Evolutionary conservation across 2,329 filamentous ascomycete species (phyloP), one percentile per base, ranked within the genome.

Genomic region (Akanthomyces dipterigenus): DNA sequence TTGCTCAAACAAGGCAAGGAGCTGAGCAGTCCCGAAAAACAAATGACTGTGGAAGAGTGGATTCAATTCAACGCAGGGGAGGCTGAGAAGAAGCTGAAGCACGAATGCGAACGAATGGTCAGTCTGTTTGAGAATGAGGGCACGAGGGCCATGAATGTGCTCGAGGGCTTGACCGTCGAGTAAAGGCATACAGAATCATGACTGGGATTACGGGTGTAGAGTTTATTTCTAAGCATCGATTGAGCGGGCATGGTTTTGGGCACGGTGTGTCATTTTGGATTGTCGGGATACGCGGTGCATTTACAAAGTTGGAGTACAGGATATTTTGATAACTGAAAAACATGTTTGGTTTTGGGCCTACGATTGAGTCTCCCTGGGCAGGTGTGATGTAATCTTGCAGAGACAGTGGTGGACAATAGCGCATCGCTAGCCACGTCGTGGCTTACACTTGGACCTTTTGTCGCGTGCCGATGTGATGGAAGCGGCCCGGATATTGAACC

Each of bases 31-130:
- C 84, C 87, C 0, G 95, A 98, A 77, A 92, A 89, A 78, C 80
- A 82, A 42, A 96, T 99, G 93, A 93, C 87, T 5, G 91, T 98
- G 0, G 91, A 96, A 72, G 87, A 97, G 73, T 99, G 93, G 91
- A 89, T 99, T 43, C 80, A 87, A 62, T 84, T 88, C 74, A 93
- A 95, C 66, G 95, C 95, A 0, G 82, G 83, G 63, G 80, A 88
- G 70, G 91, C 90, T 0, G 93, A 98, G 77, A 85, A 87, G 73
- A 88, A 86, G 72, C 78, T 99, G 60, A 88, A 88, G 70, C 77
- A 81, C 40, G 89, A 96, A 71, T 96, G 92, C 70, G 93, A 98
- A 77, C 78, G 85, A 28, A 84, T 96, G 73, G 91, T 99, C 5
- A 83, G 82, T 63, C 79, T 84, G 9, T 98, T 98, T 72, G 93